These are phyloP conservation scores for Ophiocordyceps australis DNA, from an alignment of 2,329 filamentous ascomycete genomes.

Conservation along the genomic window DNA sequence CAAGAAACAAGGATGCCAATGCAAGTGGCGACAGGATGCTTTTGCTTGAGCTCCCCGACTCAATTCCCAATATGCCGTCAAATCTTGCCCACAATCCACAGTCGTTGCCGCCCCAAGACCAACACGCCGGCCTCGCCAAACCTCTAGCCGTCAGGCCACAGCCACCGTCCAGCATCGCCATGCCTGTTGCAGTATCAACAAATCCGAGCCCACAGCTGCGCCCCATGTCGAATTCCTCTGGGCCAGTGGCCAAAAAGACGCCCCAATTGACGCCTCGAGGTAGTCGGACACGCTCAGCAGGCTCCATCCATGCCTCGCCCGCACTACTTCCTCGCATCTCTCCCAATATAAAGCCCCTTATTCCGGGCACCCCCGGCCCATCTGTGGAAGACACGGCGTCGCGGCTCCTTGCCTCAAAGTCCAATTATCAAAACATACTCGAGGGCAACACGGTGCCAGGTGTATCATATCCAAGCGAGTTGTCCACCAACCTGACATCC, in stretches of 20 bases:
- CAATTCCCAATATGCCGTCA: slow-evolving; percentile 23
- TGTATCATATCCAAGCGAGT: slow-evolving; percentile 73
- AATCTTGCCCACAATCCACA: slow-evolving; percentile 17
- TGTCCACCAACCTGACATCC: slow-evolving; percentile 86
- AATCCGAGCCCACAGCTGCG: slow-evolving; percentile 46
- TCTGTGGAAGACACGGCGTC: slow-evolving; percentile 42
- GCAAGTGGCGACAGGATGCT: slow-evolving; percentile 34
- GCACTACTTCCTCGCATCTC: slow-evolving; percentile 80
- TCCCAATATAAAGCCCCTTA: slow-evolving; percentile 79
- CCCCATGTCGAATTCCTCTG: slow-evolving; percentile 31
- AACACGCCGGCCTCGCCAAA: slow-evolving; percentile 32
- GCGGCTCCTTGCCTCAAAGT: slow-evolving; percentile 79
- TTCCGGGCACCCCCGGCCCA: slow-evolving; percentile 41
- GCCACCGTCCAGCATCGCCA: slow-evolving; percentile 28
- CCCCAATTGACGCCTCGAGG: slow-evolving; percentile 36
- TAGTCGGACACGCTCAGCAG: slow-evolving; percentile 54
- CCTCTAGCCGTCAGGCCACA: no score
- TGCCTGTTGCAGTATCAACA: slow-evolving; percentile 27
- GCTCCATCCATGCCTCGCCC: slow-evolving; percentile 65
- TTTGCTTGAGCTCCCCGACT: slow-evolving; percentile 54
- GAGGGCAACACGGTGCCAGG: slow-evolving; percentile 85
- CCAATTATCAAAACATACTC: slow-evolving; percentile 93
- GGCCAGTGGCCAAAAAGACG: slow-evolving; percentile 29
- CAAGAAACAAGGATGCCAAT: slow-evolving; percentile 15
- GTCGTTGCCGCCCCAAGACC: slow-evolving; percentile 22